phyloP scores from a whole-genome alignment of 306 rosid species.

The Dalbergia cochinchinensis region DNA sequence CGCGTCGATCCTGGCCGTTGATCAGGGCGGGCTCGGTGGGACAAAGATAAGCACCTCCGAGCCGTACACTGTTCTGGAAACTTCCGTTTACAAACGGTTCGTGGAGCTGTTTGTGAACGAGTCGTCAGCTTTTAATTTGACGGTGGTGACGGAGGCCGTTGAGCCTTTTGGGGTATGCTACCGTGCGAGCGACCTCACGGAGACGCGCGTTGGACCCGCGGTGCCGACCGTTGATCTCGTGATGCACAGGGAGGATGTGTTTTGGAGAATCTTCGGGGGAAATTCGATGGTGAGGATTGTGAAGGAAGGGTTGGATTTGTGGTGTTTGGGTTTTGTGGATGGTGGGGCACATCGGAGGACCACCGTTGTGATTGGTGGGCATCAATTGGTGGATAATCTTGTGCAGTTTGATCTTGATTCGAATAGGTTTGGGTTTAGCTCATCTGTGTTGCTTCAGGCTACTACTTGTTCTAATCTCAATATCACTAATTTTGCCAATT shows the following conservation, averaged over 20 bases:
- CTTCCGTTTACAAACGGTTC: conserved; percentile 38
- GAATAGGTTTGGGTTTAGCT: conserved; percentile 61
- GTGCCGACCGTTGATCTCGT: conserved; percentile 67
- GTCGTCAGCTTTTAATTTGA: conserved; percentile 43
- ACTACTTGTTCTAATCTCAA: conserved; percentile 42
- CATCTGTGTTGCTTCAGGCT: conserved; percentile 45
- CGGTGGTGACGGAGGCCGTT: conserved; percentile 39
- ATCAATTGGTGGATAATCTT: conserved; percentile 69
- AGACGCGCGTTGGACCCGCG: conserved; percentile 59
- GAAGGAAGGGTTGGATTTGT: conserved; percentile 43
- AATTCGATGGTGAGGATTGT: conserved; percentile 72
- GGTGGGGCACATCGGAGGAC: conserved; percentile 59
- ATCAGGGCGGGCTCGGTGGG: conserved; percentile 51
- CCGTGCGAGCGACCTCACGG: conserved; percentile 36
- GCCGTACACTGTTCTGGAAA: conserved; percentile 50
- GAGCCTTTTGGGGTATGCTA: conserved; percentile 56
- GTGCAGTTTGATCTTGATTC: conserved; percentile 67
- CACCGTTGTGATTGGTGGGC: conserved; percentile 69
- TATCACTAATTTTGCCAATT: background rate
- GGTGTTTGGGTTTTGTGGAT: conserved; percentile 70
- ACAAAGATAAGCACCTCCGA: conserved; percentile 49
- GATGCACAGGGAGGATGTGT: conserved; percentile 56
- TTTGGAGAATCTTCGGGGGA: conserved; percentile 63
- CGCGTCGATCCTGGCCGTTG: conserved; percentile 40
- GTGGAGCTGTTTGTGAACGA: conserved; percentile 40